Evolutionary conservation across 768 basidiomycete genomes (phyloP).

Genomic region (Calvatia gigantea): DNA sequence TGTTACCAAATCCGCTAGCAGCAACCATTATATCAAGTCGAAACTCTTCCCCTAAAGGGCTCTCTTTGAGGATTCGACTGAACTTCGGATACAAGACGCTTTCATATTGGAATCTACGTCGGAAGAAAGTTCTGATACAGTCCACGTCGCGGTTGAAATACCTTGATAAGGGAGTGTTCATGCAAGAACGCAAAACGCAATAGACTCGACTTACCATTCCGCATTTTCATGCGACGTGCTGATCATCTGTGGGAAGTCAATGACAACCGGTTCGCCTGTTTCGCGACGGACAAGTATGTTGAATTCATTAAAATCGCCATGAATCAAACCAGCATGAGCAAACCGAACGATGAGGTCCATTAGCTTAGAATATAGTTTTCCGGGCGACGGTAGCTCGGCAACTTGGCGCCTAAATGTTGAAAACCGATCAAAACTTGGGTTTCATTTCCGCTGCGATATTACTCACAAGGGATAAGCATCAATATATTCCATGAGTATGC

Average conservation of each 20-base stretch:
- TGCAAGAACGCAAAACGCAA: constrained; percentile 11
- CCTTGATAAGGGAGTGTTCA: constrained; percentile 42
- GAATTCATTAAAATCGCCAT: constrained; percentile 99
- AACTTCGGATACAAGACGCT: constrained; percentile 87
- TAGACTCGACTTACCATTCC: constrained; percentile 66
- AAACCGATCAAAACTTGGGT: constrained; percentile 1
- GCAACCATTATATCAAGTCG: constrained; percentile 87
- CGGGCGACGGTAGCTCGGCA: constrained; percentile 76
- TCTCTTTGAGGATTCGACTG: constrained; percentile 53
- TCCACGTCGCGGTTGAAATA: constrained; percentile 99
- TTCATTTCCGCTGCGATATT: constrained; percentile 1
- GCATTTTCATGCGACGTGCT: constrained; percentile 95
- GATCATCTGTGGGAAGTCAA: constrained; percentile 99
- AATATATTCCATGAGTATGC: constrained; percentile 93
- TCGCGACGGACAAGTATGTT: constrained; percentile 91
- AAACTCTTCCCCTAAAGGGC: constrained; percentile 49
- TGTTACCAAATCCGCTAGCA: constrained; percentile 89
- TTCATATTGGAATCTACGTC: constrained; percentile 88
- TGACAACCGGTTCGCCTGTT: constrained; percentile 75
- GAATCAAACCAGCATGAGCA: constrained; percentile 92
- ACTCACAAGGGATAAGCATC: constrained; percentile 92
- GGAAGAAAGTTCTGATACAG: constrained; percentile 92
- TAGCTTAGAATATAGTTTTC: constrained; percentile 83
- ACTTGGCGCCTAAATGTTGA: constrained; percentile 72
- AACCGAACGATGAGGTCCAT: constrained; percentile 98